phyloP scores from a whole-genome alignment of 257 asterid species.

The Orobanche coerulescens region DNA sequence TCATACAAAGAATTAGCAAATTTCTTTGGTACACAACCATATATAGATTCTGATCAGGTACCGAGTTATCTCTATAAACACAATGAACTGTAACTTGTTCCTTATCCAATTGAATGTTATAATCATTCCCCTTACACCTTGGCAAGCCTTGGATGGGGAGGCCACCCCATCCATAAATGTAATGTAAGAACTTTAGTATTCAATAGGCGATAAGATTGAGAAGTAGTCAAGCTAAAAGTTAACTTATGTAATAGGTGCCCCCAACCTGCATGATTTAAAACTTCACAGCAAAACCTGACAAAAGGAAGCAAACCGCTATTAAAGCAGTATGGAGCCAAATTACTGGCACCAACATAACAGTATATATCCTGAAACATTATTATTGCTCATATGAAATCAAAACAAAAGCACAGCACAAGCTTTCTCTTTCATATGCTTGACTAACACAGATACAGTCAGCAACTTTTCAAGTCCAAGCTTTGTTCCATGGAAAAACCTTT shows the following conservation, averaged over 20 bases:
- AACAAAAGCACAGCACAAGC: background rate
- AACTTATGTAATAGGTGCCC: background rate
- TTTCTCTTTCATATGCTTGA: background rate
- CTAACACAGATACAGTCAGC: background rate
- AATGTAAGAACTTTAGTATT: background rate
- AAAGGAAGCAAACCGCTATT: background rate
- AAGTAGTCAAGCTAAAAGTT: background rate
- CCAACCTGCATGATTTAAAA: background rate
- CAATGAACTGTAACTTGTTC: background rate
- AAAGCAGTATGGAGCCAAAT: background rate
- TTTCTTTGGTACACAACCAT: background rate
- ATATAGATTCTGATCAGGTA: background rate
- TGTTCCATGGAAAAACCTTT: background rate
- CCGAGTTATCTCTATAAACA: background rate
- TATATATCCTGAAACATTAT: background rate
- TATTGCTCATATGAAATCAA: background rate
- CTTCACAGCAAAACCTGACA: background rate
- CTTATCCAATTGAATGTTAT: background rate
- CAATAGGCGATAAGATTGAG: background rate
- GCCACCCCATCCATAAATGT: background rate
- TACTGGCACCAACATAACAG: background rate
- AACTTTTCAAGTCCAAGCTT: background rate
- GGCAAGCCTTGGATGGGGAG: background rate
- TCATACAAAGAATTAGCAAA: background rate
- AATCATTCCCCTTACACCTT: background rate